Base-by-base conservation (phyloP, 108 stramenopile genomes). In the Mediolabrus comicus region DNA sequence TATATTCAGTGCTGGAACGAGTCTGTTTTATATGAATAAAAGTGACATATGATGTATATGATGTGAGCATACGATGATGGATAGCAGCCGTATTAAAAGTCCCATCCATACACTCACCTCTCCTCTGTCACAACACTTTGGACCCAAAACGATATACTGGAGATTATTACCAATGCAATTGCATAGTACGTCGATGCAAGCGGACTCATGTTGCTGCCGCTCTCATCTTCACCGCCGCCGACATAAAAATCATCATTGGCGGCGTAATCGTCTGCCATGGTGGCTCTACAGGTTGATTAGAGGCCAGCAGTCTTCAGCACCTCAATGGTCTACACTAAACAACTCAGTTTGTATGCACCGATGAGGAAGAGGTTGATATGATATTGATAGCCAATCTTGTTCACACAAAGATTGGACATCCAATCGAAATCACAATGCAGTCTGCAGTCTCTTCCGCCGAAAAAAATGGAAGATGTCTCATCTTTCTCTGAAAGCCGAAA, bases 61-160 rank as follows among this genome's bases (percentile, higher is more conserved):
- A 38, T 59, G 59, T 62, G n/a, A 57, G 49, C 68, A 24, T 34
- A 24, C 86, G 52, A 41, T 41, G 39, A 41, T 12, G 39, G 14
- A 41, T 41, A 14, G 39, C 39, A 14, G 12, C 11, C 11, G 14
- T 11, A 11, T 14, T 12, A 41, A 14, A 41, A 14, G 32, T 8
- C 56, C 16, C 12, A 7, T 0, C 8, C 26, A 19, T 1, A 34
- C 34, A 66, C 77, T 19, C 12, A 73, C 71, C 77, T 65, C 62
- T 92, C 90, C 71, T 92, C 90, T 0, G 90, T 92, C 32, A 89
- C 86, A 3, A 71, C 60, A 13, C 86, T 86, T 65, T 92, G 90
- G 49, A 73, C 77, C 82, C 84, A 92, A 67, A 92, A 88, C 9
- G 84, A 82, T 36, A 79, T 57, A 4, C 49, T 29, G n/a, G 86